Conservation (phyloP, 2,329 filamentous ascomycete genomes). For the Curvularia eragrostidis region DNA sequence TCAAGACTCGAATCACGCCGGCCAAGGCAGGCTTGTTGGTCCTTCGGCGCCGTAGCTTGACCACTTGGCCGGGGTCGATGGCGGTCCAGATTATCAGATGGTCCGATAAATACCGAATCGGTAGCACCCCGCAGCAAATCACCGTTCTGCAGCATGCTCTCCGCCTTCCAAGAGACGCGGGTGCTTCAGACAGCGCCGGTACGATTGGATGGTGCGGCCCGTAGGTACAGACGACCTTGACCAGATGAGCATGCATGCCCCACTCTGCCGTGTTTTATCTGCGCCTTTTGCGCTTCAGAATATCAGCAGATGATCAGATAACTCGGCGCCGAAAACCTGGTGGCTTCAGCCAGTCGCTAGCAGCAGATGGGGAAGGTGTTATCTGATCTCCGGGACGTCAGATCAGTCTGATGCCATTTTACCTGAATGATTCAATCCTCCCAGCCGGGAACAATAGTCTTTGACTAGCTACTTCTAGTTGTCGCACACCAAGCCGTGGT, state of each 20-base stretch:
- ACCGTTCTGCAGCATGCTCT: slow-evolving; percentile 4
- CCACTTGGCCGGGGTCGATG: slow-evolving; percentile 19
- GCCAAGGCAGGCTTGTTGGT: slow-evolving; percentile 25
- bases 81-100: slow-evolving; percentile 42
- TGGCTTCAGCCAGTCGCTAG: slow-evolving; percentile 11
- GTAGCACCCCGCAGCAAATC: slow-evolving; percentile 22
- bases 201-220: slow-evolving; percentile 3
- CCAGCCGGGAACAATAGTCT: slow-evolving; percentile 7
- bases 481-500: slow-evolving; percentile 1
- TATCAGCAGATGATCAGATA: slow-evolving; percentile 35
- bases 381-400: slow-evolving; percentile 29
- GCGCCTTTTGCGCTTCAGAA: slow-evolving; percentile 1
- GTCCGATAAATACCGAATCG: slow-evolving; percentile 28
- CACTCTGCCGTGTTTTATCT: slow-evolving; percentile 16
- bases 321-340: slow-evolving; percentile 6
- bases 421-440: slow-evolving; percentile 11
- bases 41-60: slow-evolving; percentile 24
- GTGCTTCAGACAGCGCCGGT: slow-evolving; percentile 4
- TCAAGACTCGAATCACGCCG: slow-evolving; percentile 26
- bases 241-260: slow-evolving; percentile 6
- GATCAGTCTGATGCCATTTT: slow-evolving; percentile 1
- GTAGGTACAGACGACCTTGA: neutral
- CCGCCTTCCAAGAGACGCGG: neutral
- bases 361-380: slow-evolving; percentile 17
- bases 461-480: neutral